Conservation (phyloP, 139 green algal genomes). For the Pleodorina starrii region DNA sequence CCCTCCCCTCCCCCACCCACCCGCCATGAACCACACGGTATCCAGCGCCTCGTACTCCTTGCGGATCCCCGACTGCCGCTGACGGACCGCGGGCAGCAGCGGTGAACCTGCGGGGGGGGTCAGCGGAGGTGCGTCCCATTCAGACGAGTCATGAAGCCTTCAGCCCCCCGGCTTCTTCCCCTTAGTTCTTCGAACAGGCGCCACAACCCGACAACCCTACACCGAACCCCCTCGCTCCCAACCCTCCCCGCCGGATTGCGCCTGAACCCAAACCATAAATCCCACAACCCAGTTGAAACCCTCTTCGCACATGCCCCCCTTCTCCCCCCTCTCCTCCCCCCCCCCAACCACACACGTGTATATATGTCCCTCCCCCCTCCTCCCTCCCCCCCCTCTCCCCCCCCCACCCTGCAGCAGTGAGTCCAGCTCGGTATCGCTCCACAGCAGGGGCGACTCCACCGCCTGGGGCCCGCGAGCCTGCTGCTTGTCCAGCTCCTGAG, state of each 20-base stretch:
- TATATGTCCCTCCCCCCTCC: not conserved
- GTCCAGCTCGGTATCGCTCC: conserved; percentile 81
- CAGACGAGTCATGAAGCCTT: too few species aligned
- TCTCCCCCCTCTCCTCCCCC: not conserved
- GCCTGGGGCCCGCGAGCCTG: conserved; percentile 76
- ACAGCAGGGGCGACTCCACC: conserved; percentile 90
- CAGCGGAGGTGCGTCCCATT: too few species aligned
- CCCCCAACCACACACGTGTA: not conserved
- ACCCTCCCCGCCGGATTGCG: too few species aligned
- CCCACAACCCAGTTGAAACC: too few species aligned
- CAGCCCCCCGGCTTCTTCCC: too few species aligned
- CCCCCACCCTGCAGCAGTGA: conserved; percentile 66
- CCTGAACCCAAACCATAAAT: too few species aligned
- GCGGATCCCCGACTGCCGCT: conserved; percentile 80
- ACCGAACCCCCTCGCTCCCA: too few species aligned
- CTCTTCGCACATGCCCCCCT: not conserved
- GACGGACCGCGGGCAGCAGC: conserved; percentile 75
- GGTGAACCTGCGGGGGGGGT: conserved; percentile 76
- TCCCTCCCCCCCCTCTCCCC: not conserved
- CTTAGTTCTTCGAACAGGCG: too few species aligned
- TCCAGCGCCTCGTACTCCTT: conserved; percentile 94
- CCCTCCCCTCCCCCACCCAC: not conserved
- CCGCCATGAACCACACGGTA: conserved; percentile 74
- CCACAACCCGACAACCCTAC: too few species aligned
- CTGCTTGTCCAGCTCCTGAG: conserved; percentile 87